Evolutionary conservation across 140 eudicot genomes (phyloP), one percentile per base, ranked within the genome.

Genomic region (Flaveria floridana): DNA sequence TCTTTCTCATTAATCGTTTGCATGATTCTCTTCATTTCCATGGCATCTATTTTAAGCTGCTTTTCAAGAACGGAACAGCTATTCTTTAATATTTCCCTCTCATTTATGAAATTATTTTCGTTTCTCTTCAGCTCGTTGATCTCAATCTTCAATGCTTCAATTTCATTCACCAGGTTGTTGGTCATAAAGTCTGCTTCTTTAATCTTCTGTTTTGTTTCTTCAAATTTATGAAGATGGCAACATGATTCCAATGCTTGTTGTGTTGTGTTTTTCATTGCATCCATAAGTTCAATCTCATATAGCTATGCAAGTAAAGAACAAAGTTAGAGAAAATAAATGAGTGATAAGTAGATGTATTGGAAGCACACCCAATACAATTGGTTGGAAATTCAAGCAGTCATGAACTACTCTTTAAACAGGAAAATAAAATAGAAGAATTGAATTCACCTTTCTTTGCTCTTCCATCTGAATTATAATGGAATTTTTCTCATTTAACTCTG

Each of bases 191-290:
- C 96, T 71, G 96, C 89, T 72, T 92, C 98, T 51, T 75, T 74
- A 72, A 81, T 76, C 67, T 86, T 86, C 37, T 84, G 81, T 76
- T 82, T 92, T 30, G 78, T 84, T 76, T 92, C 98, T 72, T 73
- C 84, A 79, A 86, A 83, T 84, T 87, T 86, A 51, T 86, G 83
- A 56, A 83, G 86, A 75, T 87, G 42, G 63, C 98, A 88, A 61
- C 85, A 84, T 53, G 89, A 88, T 73, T 89, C 96, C 30, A 89
- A 87, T 46, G 85, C 74, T 71, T 87, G 86, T 83, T 87, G 88
- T 46, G 89, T 70, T 23, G 87, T 80, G 39, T 73, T 78, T 68
- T 76, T 82, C 79, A 76, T 82, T 7, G 97, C 85, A 66, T 92
- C 87, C 61, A 70, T 76, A 48, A 92, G 85, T 68, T 92, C 93